Evolutionary conservation across 2,329 filamentous ascomycete genomes (phyloP), one percentile per base, ranked within the genome.

Genomic region (Penicillium sp.): DNA sequence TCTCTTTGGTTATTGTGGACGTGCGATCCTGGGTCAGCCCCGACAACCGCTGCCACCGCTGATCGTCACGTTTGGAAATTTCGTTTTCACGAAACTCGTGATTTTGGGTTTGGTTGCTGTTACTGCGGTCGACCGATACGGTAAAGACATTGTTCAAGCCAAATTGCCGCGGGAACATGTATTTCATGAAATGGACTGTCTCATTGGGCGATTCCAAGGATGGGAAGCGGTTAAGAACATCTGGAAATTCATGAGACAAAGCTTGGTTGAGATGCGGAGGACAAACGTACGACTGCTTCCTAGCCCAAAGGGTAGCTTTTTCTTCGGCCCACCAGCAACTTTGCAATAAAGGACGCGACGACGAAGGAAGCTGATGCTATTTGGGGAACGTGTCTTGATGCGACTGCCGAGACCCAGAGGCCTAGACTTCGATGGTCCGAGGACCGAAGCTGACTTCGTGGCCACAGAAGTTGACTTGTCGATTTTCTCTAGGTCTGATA

Each of bases 131-230:
- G 14, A 88, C 81, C 3, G 78, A 75, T 5, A 87, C 90, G 0
- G 87, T 91, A 69, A 97, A 97, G n/a, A 89, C 91, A 72, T 97
- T 99, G 68, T 96, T 91, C 3, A 99, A 77, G 13, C 85, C 85
- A 67, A 96, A 97, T 67, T 97, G 92, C 10, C 88, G 83, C 28
- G 94, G 94, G 64, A 99, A 99, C 1, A 99, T 87, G 72, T 97
- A 93, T 79, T 93, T 94, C 83, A 96, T 85, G 18, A 96, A 75
- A 62, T 89, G 90, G 10, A 86, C 67, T 0, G 86, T 89, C 58
- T 88, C 82, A 11, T 73, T 67, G 1, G 77, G 65, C 58, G 36
- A 72, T 55, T 64, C 81, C 66, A 31, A 54, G 3, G 63, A 62
- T 9, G 81, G 74, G 60, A 82, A 89, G 19, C 91, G 85, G 67